A percentile compares a stretch with the other conserved stretches of the same genome.
Evolutionary conservation across 2,329 filamentous ascomycete species (phyloP).

Genomic region (Fusarium oxysporum): DNA sequence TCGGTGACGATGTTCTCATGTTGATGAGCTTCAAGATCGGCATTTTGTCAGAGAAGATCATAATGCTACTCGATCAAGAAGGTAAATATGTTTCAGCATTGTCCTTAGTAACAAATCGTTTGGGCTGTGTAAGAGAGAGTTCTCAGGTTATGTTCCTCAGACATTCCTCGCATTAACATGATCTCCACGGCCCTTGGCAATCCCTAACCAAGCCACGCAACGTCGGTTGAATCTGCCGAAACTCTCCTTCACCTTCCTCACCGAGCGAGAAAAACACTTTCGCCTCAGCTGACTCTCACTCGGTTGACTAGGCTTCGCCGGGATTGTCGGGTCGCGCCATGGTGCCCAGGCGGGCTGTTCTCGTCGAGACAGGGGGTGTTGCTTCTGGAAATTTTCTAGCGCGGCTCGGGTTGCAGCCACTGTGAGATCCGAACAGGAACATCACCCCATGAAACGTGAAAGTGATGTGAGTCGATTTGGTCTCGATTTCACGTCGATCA

Average conservation of each 20-base stretch:
- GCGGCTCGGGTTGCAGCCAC: slow-evolving; percentile 23
- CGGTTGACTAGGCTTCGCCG: slow-evolving; percentile 19
- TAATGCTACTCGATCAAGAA: not conserved
- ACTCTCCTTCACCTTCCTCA: slow-evolving; percentile 16
- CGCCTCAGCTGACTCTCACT: slow-evolving; percentile 42
- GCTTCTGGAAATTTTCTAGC: slow-evolving; percentile 48
- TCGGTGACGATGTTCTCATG: slow-evolving; percentile 5
- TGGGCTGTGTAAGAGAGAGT: not conserved
- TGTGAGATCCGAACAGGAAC: slow-evolving; percentile 35
- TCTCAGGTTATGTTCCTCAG: not conserved
- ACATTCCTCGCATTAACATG: not conserved
- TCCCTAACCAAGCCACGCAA: slow-evolving; percentile 19
- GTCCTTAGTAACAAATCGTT: not conserved
- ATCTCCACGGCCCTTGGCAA: slow-evolving; percentile 12
- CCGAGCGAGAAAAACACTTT: slow-evolving; percentile 22
- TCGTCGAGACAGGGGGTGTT: slow-evolving; percentile 11
- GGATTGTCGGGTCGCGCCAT: slow-evolving; percentile 14
- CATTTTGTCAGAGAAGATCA: not conserved
- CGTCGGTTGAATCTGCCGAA: slow-evolving; percentile 11
- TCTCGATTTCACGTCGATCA: slow-evolving; percentile 6
- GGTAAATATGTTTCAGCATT: not conserved
- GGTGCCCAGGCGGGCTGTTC: not conserved
- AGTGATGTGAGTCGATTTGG: slow-evolving; percentile 5
- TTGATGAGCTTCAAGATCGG: not conserved
- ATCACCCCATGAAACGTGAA: slow-evolving; percentile 36